These are phyloP conservation scores for Microdochium bolleyi DNA, from an alignment of 2,329 filamentous ascomycete species.

Conservation along the genomic window DNA sequence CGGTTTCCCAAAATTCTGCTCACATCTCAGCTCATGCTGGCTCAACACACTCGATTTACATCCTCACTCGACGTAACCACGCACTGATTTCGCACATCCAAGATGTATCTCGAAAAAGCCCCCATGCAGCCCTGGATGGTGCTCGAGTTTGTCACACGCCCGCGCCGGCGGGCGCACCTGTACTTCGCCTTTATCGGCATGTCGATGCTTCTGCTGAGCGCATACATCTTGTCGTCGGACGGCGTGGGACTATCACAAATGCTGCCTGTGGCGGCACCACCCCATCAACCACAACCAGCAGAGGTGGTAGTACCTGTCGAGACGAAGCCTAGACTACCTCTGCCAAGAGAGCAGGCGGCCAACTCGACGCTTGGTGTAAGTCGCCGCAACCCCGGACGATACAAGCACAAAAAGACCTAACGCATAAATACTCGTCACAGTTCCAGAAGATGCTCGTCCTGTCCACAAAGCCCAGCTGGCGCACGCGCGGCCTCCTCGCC, in stretches of 20 bases:
- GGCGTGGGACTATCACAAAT: neutral
- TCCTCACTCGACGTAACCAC: too few relatives aligned
- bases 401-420: too few relatives aligned
- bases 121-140: too few relatives aligned
- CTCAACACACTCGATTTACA: too few relatives aligned
- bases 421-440: too few relatives aligned
- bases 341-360: neutral
- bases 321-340: neutral
- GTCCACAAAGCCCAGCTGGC: conserved; percentile 23
- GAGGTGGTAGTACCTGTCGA: neutral
- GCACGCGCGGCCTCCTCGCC: conserved; percentile 23
- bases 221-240: neutral
- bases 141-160: too few relatives aligned
- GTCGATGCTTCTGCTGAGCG: neutral
- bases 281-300: neutral
- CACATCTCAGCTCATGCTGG: too few relatives aligned
- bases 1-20: too few relatives aligned
- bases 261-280: neutral
- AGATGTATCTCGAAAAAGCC: too few relatives aligned
- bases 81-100: too few relatives aligned
- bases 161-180: neutral
- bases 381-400: neutral
- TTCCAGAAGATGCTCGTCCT: conserved; percentile 21
- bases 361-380: neutral
- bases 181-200: neutral